Conservation (phyloP, 164 flowering plant species). For the Sextonia rubra region DNA sequence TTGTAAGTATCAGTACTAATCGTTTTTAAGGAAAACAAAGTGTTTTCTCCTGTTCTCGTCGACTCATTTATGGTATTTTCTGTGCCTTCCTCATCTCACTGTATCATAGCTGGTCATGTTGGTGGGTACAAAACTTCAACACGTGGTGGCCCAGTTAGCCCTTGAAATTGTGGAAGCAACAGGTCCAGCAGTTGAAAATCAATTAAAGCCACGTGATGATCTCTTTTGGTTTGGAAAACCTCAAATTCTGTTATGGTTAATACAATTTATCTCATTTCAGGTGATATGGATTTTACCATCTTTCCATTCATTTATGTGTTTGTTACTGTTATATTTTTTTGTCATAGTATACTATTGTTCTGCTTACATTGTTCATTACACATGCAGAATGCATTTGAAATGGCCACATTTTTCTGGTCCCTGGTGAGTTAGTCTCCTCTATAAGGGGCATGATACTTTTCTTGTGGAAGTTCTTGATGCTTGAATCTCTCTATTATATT, state of each 20-base stretch:
- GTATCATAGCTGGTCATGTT: constrained; percentile 67
- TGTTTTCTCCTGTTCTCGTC: constrained; percentile 5
- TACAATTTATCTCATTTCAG: constrained; percentile 95
- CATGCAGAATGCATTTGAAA: constrained; percentile 94
- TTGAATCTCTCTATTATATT: background rate
- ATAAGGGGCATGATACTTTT: background rate
- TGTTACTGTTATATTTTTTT: too few relatives aligned
- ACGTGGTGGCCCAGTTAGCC: constrained; percentile 83
- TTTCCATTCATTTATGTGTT: background rate
- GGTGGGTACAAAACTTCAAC: constrained; percentile 94
- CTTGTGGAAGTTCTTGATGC: background rate
- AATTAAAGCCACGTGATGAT: constrained; percentile 83
- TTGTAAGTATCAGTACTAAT: constrained; percentile 45
- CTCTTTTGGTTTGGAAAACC: constrained; percentile 95
- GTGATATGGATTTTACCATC: constrained; percentile 21
- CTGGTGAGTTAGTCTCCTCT: constrained; percentile 44
- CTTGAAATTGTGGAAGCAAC: constrained; percentile 67
- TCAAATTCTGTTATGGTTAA: constrained; percentile 56
- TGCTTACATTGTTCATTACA: constrained; percentile 6
- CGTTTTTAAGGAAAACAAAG: background rate
- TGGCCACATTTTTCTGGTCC: constrained; percentile 94
- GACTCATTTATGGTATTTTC: background rate
- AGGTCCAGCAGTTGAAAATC: constrained; percentile 40
- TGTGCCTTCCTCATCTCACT: background rate
- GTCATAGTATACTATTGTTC: background rate